Conservation (phyloP, 2,329 filamentous ascomycete species). For the Chaetomium sp. region DNA sequence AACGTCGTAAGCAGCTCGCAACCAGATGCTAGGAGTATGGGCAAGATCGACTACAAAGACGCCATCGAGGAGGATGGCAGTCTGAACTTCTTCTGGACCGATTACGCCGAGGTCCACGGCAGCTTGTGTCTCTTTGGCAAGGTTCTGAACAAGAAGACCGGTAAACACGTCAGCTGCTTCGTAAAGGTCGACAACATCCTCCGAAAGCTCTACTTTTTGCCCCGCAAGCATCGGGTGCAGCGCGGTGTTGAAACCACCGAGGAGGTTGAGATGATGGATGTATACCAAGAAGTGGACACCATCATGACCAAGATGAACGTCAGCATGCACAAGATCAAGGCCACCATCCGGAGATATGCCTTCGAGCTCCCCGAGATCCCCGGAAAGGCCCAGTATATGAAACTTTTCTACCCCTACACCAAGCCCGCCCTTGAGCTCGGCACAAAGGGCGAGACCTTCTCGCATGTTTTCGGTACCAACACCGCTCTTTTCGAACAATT, state of each 20-base stretch:
- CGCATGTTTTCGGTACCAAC: constrained; percentile 89
- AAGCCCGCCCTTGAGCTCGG: constrained; percentile 74
- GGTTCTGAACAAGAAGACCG: constrained; percentile 83
- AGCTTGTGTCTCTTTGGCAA: constrained; percentile 95
- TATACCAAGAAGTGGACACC: constrained; percentile 84
- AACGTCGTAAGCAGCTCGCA: constrained; percentile 79
- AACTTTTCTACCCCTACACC: constrained; percentile 93
- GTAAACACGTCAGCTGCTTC: constrained; percentile 84
- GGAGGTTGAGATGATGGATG: constrained; percentile 81
- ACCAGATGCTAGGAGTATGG: constrained; percentile 63
- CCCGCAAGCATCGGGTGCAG: constrained; percentile 63
- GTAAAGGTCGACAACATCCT: constrained; percentile 94
- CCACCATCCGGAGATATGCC: constrained; percentile 86
- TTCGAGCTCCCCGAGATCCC: constrained; percentile 89
- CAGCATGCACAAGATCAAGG: constrained; percentile 90
- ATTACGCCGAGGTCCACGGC: constrained; percentile 91
- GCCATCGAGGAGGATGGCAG: constrained; percentile 94
- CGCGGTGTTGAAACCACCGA: constrained; percentile 71
- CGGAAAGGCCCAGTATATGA: constrained; percentile 87
- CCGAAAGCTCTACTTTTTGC: constrained; percentile 90
- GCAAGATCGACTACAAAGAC: constrained; percentile 81
- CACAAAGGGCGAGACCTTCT: constrained; percentile 82
- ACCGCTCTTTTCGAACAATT: constrained; percentile 97
- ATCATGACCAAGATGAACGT: constrained; percentile 88
- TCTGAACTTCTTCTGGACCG: constrained; percentile 93